Evolutionary conservation across 2,329 filamentous ascomycete genomes (phyloP), one percentile per base, ranked within the genome.

Genomic region (Penicillium griseofulvum): DNA sequence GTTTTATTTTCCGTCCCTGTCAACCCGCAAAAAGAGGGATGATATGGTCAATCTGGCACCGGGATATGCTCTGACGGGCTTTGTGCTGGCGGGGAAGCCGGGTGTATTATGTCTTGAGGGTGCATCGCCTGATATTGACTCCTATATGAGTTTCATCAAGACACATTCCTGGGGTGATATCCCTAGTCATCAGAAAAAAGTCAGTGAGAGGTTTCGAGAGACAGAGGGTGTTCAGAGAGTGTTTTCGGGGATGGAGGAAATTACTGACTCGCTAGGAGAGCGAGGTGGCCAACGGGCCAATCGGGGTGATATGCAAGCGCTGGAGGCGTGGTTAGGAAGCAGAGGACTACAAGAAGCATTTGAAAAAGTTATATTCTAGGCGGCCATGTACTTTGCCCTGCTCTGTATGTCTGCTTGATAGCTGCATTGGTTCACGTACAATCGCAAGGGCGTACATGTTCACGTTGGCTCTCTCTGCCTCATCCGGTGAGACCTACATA

Each of bases 1-100:
- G 83, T 86, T 86, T 64, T 86, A 86, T 68, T 85, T 86, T 58
- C 83, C 83, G 0, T 85, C 82, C 1, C 80, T 86, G 51, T 82
- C 79, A 38, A 86, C 83, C 0, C 79, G 83, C 3, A 76, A 78
- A 43, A 86, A 86, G 62, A 76, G 83, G 44, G 77, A 81, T 59
- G 83, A 86, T 59, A 70, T 86, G 39, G 78, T 86, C 42, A 77
- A 75, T 52, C 71, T 82, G 53, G 82, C 82, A 0, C 79, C 82
- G 0, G 60, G 65, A 0, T 83, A 84, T 65, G 69, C 65, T 2
- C 74, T 86, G 0, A 85, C 83, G 0, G 83, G 83, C 0, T 86
- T 86, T 60, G 76, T 86, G 4, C 72, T 83, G 16, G 83, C 83
- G 0, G 83, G 83, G 0, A 86, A 86, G 57, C 83, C 83, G 0